Conservation (phyloP, 2,329 filamentous ascomycete species). For the Fusarium longipes region DNA sequence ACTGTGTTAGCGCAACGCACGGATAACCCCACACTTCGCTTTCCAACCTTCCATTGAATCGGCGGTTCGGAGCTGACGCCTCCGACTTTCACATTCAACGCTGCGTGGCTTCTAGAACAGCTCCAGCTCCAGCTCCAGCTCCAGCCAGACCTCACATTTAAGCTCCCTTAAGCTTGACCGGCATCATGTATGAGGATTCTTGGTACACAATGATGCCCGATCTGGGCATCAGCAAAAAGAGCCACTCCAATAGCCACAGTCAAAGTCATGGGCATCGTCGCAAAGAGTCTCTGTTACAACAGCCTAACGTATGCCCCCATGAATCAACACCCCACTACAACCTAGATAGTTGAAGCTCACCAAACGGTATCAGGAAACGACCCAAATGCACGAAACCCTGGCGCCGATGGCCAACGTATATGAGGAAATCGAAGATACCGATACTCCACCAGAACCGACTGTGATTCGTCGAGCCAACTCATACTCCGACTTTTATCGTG, state of each 20-base stretch:
- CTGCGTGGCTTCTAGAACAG: slow-evolving; percentile 48
- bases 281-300: slow-evolving; percentile 75
- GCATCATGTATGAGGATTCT: slow-evolving; percentile 81
- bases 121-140: slow-evolving; percentile 2
- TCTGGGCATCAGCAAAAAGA: slow-evolving; percentile 63
- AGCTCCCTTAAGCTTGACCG: slow-evolving; percentile 33
- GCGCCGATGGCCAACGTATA: slow-evolving; percentile 68
- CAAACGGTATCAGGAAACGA: slow-evolving; percentile 60
- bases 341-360: slow-evolving; percentile 45
- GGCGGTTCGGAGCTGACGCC: slow-evolving; percentile 47
- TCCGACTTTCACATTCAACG: slow-evolving; percentile 45
- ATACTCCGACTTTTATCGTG: slow-evolving; percentile 79
- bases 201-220: slow-evolving; percentile 84
- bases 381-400: slow-evolving; percentile 61
- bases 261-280: slow-evolving; percentile 68
- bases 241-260: slow-evolving; percentile 56
- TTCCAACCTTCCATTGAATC: slow-evolving; percentile 42
- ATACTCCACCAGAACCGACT: slow-evolving; percentile 73
- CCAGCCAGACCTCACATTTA: slow-evolving; percentile 25
- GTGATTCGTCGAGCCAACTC: slow-evolving; percentile 76
- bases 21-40: slow-evolving; percentile 20
- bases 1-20: slow-evolving; percentile 23
- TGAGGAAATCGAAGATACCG: slow-evolving; percentile 66
- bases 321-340: slow-evolving; percentile 24
- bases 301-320: slow-evolving; percentile 63